Evolutionary conservation across 1,284 basidiomycete genomes (phyloP).

Genomic region (Singerocomus rubriflavus): DNA sequence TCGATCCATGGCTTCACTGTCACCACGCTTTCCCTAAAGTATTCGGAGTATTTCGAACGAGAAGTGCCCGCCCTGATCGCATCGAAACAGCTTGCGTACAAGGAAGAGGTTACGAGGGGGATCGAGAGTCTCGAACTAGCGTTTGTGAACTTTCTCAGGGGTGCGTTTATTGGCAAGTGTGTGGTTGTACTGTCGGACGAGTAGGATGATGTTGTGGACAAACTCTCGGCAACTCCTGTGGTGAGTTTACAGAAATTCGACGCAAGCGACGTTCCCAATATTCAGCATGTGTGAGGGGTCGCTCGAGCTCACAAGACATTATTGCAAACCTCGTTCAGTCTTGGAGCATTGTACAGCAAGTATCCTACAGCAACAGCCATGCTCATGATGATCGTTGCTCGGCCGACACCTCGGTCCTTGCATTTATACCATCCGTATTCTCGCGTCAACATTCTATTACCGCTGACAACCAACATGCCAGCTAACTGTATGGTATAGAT

Average conservation of each 20-base stretch:
- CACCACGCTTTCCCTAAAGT: constrained; percentile 1
- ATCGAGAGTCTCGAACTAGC: constrained; percentile 12
- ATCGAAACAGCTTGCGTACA: constrained; percentile 11
- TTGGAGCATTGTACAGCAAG: no score
- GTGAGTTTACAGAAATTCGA: no score
- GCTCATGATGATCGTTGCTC: constrained; percentile 14
- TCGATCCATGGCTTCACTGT: constrained; percentile 8
- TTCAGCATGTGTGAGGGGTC: no score
- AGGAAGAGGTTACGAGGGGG: constrained; percentile 14
- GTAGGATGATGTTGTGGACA: no score
- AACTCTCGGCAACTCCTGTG: no score
- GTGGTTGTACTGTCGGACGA: constrained; percentile 14
- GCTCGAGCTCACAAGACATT: no score
- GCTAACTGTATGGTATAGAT: not conserved
- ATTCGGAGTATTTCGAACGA: constrained; percentile 6
- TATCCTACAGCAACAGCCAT: no score
- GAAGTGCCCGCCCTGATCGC: constrained; percentile 12
- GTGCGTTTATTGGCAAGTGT: constrained; percentile 12
- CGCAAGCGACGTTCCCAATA: no score
- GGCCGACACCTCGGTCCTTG: not conserved
- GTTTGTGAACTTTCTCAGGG: constrained; percentile 10
- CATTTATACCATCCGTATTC: constrained; percentile 1
- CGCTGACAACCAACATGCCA: constrained; percentile 3
- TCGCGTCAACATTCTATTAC: not conserved
- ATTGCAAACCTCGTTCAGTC: no score